These are phyloP conservation scores for Quercus mongolica DNA, from an alignment of 306 rosid genomes.

Conservation along the genomic window DNA sequence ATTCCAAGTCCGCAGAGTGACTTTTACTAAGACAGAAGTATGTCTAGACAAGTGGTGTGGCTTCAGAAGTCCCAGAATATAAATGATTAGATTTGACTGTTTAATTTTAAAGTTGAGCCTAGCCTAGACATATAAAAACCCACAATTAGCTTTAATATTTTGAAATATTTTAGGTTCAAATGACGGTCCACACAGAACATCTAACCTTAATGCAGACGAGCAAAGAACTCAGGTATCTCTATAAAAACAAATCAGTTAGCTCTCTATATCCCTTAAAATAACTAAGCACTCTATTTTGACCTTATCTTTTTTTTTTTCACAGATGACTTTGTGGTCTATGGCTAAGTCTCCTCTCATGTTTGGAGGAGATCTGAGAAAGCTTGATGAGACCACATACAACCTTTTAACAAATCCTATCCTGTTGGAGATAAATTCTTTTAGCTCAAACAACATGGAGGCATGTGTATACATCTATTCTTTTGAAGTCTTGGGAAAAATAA, in stretches of 20 bases:
- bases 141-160: not conserved
- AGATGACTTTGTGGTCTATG: slow-evolving; percentile 91
- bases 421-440: slow-evolving; percentile 69
- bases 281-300: slow-evolving; percentile 9
- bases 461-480: slow-evolving; percentile 26
- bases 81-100: slow-evolving; percentile 13
- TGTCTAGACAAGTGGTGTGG: not conserved
- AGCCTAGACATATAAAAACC: slow-evolving; percentile 11
- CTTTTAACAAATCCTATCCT: slow-evolving; percentile 67
- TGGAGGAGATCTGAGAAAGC: slow-evolving; percentile 88
- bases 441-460: slow-evolving; percentile 83
- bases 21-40: not conserved
- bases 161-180: slow-evolving; percentile 53
- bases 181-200: slow-evolving; percentile 73
- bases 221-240: slow-evolving; percentile 75
- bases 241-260: slow-evolving; percentile 3
- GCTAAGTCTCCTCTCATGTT: slow-evolving; percentile 96
- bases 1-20: not conserved
- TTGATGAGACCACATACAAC: slow-evolving; percentile 43
- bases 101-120: slow-evolving; percentile 27
- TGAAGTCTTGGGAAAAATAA: not conserved
- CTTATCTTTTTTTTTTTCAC: slow-evolving; percentile 20
- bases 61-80: slow-evolving; percentile 1
- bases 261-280: not conserved
- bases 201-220: slow-evolving; percentile 54